A percentile compares a stretch with the other conserved stretches of the same genome.
phyloP scores from a whole-genome alignment of 1,284 basidiomycete genomes.

The Melampsora americana region DNA sequence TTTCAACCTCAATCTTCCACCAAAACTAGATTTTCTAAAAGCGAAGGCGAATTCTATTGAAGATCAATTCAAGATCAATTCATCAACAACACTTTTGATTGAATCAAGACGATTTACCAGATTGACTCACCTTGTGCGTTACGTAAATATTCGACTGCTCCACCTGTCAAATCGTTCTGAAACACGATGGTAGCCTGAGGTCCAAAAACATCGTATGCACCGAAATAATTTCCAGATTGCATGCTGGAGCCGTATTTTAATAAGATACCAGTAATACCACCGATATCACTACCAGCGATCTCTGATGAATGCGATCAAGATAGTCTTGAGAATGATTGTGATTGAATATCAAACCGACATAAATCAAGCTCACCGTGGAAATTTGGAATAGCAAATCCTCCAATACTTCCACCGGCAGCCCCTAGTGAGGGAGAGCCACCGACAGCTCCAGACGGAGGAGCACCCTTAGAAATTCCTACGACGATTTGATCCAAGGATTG shows the following conservation, averaged over 20 bases:
- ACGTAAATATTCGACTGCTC: neutral
- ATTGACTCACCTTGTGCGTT: neutral
- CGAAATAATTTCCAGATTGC: neutral
- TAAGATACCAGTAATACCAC: neutral
- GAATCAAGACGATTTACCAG: no score
- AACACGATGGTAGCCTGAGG: neutral
- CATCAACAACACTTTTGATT: no score
- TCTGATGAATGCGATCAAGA: neutral
- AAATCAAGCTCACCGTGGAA: neutral
- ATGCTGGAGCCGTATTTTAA: neutral
- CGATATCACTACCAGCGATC: neutral
- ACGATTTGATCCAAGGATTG: neutral
- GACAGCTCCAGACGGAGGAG: neutral
- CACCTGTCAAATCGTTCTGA: slow-evolving; percentile 3
- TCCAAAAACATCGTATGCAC: neutral
- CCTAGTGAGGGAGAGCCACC: neutral
- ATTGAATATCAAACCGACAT: neutral
- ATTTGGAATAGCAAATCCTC: neutral
- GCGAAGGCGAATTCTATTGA: no score
- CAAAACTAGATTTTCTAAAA: no score
- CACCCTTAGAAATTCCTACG: neutral
- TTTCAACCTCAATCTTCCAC: no score
- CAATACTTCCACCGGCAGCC: neutral
- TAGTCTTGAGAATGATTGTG: neutral
- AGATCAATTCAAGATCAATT: no score